phyloP scores from a whole-genome alignment of 2,329 filamentous ascomycete genomes.

The Mycocentrospora acerina region DNA sequence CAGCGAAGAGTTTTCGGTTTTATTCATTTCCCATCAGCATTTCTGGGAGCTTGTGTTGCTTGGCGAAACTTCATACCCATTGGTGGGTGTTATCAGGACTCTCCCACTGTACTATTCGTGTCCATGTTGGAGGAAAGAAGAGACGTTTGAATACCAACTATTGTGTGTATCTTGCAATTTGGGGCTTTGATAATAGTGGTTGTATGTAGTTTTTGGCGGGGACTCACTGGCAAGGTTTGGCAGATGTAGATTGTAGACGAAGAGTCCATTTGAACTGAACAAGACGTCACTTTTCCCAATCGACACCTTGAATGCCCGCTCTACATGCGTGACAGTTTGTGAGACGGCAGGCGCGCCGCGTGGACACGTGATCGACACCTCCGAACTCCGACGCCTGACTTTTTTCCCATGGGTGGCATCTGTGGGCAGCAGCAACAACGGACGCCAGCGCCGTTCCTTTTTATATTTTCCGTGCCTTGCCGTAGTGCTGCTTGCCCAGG shows the following conservation, averaged over 20 bases:
- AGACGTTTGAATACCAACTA: conserved; percentile 22
- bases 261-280: too few relatives aligned
- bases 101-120: conserved; percentile 1
- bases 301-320: too few relatives aligned
- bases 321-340: too few relatives aligned
- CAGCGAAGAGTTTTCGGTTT: conserved; percentile 1
- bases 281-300: too few relatives aligned
- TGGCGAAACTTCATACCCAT: conserved; percentile 32
- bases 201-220: too few relatives aligned
- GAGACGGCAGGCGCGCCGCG: conserved; percentile 4
- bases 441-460: conserved; percentile 30
- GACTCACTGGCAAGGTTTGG: too few relatives aligned
- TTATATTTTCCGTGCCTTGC: conserved; percentile 18
- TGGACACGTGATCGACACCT: conserved; percentile 26
- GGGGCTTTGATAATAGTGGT: not conserved
- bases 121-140: conserved; percentile 8
- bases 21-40: conserved; percentile 32
- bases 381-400: conserved; percentile 27
- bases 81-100: conserved; percentile 19
- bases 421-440: conserved; percentile 16
- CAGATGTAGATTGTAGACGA: too few relatives aligned
- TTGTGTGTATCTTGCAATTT: conserved; percentile 4
- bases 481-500: conserved; percentile 12
- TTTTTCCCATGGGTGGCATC: conserved; percentile 24
- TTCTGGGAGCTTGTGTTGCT: conserved; percentile 36